These are phyloP conservation scores for Immersiella caudata DNA, from an alignment of 495 filamentous ascomycete species.

Conservation along the genomic window DNA sequence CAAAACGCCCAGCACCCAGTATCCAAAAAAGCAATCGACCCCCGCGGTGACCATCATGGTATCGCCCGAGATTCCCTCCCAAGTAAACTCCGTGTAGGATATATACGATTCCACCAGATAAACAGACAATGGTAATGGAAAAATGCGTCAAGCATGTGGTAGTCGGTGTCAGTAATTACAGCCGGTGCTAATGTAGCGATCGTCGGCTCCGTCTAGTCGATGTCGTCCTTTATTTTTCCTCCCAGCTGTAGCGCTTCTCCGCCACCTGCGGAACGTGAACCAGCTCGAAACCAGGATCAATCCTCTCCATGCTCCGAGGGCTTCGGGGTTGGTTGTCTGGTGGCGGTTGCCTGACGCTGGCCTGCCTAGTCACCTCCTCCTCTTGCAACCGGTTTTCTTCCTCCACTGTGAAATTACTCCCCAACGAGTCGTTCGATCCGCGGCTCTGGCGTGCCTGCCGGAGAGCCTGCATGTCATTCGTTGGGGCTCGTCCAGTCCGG, in stretches of 20 bases:
- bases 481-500: conserved; percentile 11
- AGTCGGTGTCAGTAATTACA: conserved; percentile 8
- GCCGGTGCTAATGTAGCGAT: background rate
- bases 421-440: conserved; percentile 49
- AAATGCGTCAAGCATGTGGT: conserved; percentile 21
- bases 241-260: conserved; percentile 56
- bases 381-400: conserved; percentile 39
- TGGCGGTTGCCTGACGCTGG: conserved; percentile 13
- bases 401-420: conserved; percentile 55
- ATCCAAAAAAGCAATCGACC: background rate
- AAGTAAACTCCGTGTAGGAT: conserved; percentile 12
- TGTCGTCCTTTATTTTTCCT: conserved; percentile 26
- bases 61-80: conserved; percentile 4
- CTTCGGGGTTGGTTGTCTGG: conserved; percentile 32
- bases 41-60: conserved; percentile 8
- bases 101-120: conserved; percentile 15
- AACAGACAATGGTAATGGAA: background rate
- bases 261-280: conserved; percentile 56
- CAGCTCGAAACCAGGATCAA: conserved; percentile 46
- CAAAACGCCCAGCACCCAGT: conserved; percentile 6
- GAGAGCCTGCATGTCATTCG: conserved; percentile 17
- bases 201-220: background rate
- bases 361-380: conserved; percentile 24
- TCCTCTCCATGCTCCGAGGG: conserved; percentile 43
- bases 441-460: conserved; percentile 27